phyloP scores from a whole-genome alignment of 129 eudicot genomes.

The Cynara cardunculus region DNA sequence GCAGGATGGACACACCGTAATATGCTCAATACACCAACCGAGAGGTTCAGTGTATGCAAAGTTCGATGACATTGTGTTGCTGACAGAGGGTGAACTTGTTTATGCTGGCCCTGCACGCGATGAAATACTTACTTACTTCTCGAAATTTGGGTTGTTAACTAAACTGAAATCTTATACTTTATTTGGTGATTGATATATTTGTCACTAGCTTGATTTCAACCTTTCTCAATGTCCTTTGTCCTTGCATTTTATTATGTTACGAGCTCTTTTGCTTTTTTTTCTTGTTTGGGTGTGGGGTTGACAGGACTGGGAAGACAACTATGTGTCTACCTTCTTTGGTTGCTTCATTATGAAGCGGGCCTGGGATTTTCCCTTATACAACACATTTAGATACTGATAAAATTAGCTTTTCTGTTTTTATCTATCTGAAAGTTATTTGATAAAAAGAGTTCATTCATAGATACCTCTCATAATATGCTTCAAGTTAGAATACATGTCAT shows the following conservation, averaged over 20 bases:
- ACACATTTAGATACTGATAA: neutral
- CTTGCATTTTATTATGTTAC: neutral
- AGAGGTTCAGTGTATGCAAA: constrained; percentile 90
- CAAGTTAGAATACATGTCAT: neutral
- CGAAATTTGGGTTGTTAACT: constrained; percentile 77
- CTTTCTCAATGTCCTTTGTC: neutral
- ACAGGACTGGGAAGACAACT: too few species aligned
- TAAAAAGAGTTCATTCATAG: neutral
- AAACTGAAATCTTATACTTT: constrained; percentile 14
- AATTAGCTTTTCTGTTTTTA: neutral
- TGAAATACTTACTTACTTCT: constrained; percentile 73
- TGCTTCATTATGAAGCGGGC: too few species aligned
- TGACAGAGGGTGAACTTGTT: constrained; percentile 83
- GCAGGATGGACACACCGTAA: constrained; percentile 94
- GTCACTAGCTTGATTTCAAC: neutral
- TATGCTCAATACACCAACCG: constrained; percentile 99
- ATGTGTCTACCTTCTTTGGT: too few species aligned
- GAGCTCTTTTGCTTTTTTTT: neutral
- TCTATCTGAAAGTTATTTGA: neutral
- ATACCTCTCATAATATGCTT: neutral
- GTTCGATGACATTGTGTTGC: constrained; percentile 91
- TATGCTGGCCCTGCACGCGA: constrained; percentile 90
- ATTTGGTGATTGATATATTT: neutral
- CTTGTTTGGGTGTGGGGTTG: too few species aligned
- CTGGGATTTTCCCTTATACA: neutral